Conservation (phyloP, 2,329 filamentous ascomycete genomes). For the Chaetomium strumarium region DNA sequence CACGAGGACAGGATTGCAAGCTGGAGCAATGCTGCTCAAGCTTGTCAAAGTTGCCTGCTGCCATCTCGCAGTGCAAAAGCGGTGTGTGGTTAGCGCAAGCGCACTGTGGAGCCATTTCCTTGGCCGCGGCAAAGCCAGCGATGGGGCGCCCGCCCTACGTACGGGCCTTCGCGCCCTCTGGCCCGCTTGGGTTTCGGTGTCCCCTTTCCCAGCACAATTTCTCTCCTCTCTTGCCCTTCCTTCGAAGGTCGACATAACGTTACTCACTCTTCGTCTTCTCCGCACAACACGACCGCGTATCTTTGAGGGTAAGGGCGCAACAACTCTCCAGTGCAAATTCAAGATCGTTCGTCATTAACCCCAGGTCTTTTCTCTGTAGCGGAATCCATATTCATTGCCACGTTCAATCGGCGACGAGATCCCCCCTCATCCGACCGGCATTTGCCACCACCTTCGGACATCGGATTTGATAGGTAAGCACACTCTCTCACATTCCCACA, state of each 20-base stretch:
- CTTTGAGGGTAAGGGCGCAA: conserved; percentile 16
- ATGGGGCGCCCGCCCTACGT: conserved; percentile 3
- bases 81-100: not conserved
- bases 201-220: conserved; percentile 12
- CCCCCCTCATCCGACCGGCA: conserved; percentile 4
- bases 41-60: not conserved
- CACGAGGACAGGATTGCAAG: conserved; percentile 9
- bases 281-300: conserved; percentile 12
- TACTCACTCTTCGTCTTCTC: conserved; percentile 10
- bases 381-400: conserved; percentile 11
- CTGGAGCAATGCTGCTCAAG: conserved; percentile 4
- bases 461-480: conserved; percentile 7
- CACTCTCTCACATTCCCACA: not conserved
- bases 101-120: conserved; percentile 16
- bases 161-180: conserved; percentile 2
- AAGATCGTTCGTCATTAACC: conserved; percentile 4
- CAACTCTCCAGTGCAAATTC: not conserved
- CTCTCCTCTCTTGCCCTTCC: conserved; percentile 12
- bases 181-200: not conserved
- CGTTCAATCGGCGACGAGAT: conserved; percentile 11
- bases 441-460: not conserved
- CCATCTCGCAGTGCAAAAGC: conserved; percentile 14
- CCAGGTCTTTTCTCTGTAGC: conserved; percentile 7
- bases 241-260: conserved; percentile 9
- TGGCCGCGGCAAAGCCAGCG: conserved; percentile 13